These are phyloP conservation scores for Russula earlei DNA, from an alignment of 768 basidiomycete genomes.

Conservation along the genomic window DNA sequence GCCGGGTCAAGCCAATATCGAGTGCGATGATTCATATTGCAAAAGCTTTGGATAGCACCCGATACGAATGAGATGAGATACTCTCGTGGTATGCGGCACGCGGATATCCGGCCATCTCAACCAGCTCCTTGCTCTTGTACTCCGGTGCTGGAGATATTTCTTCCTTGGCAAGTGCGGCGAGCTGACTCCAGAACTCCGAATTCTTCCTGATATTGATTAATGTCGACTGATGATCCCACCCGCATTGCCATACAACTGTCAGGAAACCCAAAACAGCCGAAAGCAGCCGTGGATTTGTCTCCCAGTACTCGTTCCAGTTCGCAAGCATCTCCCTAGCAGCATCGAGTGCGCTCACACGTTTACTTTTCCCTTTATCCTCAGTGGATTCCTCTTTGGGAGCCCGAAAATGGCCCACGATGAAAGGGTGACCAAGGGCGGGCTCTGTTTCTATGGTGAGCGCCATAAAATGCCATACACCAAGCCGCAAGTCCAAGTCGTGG, in stretches of 20 bases:
- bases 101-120: conserved; percentile 38
- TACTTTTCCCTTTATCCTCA: conserved; percentile 27
- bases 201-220: conserved; percentile 50
- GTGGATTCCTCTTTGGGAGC: conserved; percentile 35
- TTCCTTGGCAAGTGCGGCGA: conserved; percentile 51
- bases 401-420: conserved; percentile 66
- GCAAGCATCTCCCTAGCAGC: conserved; percentile 57
- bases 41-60: conserved; percentile 60
- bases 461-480: conserved; percentile 78
- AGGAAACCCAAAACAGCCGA: conserved; percentile 68
- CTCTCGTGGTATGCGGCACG: conserved; percentile 52
- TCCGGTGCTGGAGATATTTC: conserved; percentile 71
- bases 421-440: conserved; percentile 72
- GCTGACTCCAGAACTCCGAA: conserved; percentile 57
- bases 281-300: conserved; percentile 65
- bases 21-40: conserved; percentile 66
- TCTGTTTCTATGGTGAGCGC: conserved; percentile 75
- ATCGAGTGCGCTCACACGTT: conserved; percentile 49
- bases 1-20: conserved; percentile 58
- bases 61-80: conserved; percentile 56
- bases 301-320: conserved; percentile 70
- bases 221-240: conserved; percentile 55
- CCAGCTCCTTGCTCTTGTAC: conserved; percentile 44
- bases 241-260: conserved; percentile 71
- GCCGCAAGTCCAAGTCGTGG: conserved; percentile 62